Evolutionary conservation across 805 yeast genomes (phyloP).

Genomic region (Starmerella lactis-condensi): DNA sequence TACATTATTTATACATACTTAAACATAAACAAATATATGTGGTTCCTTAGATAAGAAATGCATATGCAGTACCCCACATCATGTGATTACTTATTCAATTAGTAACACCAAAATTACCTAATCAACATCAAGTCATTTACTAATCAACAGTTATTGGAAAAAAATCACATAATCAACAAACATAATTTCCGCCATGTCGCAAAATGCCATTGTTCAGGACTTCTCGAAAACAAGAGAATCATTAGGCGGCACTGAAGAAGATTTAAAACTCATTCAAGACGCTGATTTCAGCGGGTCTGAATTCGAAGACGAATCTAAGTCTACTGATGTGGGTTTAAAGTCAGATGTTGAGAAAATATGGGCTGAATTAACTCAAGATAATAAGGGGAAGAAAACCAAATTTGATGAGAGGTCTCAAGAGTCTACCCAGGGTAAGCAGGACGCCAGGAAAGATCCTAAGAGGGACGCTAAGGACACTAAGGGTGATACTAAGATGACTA

Average conservation of each 20-base stretch:
- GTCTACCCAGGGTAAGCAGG: constrained; percentile 1
- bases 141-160: too few species aligned
- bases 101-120: too few species aligned
- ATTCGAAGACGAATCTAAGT: constrained; percentile 12
- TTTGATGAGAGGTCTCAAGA: constrained; percentile 15
- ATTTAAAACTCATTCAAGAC: constrained; percentile 43
- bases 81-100: too few species aligned
- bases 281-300: constrained; percentile 26
- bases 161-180: background rate
- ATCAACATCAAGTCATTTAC: background rate
- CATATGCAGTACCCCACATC: too few species aligned
- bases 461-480: constrained; percentile 14
- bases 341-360: constrained; percentile 17
- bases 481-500: constrained; percentile 3
- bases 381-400: constrained; percentile 16
- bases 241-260: constrained; percentile 76
- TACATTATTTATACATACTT: too few species aligned
- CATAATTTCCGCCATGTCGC: constrained; percentile 4
- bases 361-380: constrained; percentile 17
- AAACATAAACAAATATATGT: too few species aligned
- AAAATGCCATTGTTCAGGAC: too few species aligned
- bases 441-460: constrained; percentile 12
- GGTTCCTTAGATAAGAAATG: too few species aligned
- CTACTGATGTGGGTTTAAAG: constrained; percentile 6
- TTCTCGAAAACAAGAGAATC: constrained; percentile 58